Conservation (phyloP, 106 monocot species). For the Platanthera guangdongensis region DNA sequence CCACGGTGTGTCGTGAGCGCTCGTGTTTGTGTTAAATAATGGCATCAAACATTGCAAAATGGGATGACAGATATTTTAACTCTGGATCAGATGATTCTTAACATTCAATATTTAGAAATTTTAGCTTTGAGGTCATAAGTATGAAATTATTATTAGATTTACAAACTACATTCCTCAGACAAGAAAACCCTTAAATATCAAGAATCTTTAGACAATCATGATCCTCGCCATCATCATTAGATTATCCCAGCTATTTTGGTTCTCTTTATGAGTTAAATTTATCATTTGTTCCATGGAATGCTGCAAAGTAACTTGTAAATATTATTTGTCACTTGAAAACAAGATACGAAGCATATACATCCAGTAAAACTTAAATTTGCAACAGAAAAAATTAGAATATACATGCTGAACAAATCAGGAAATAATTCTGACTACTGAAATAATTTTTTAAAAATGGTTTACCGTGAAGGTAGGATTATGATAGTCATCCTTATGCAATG, state of each 20-base stretch:
- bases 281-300: too few relatives aligned
- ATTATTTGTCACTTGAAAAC: not conserved
- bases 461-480: slow-evolving; percentile 82
- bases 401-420: not conserved
- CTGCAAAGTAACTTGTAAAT: too few relatives aligned
- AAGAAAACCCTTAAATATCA: not conserved
- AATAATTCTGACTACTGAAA: slow-evolving; percentile 2
- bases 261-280: too few relatives aligned
- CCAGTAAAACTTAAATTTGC: not conserved
- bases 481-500: slow-evolving; percentile 84
- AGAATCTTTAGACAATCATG: not conserved
- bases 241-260: too few relatives aligned
- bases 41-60: not conserved
- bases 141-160: not conserved
- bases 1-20: too few relatives aligned
- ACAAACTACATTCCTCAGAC: not conserved
- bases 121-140: not conserved
- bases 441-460: slow-evolving; percentile 9
- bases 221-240: too few relatives aligned
- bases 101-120: not conserved
- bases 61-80: not conserved
- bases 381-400: not conserved
- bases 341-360: not conserved
- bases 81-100: not conserved
- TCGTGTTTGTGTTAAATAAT: not conserved